Evolutionary conservation across 768 basidiomycete species (phyloP).

Genomic region (Kwoniella bestiolae): DNA sequence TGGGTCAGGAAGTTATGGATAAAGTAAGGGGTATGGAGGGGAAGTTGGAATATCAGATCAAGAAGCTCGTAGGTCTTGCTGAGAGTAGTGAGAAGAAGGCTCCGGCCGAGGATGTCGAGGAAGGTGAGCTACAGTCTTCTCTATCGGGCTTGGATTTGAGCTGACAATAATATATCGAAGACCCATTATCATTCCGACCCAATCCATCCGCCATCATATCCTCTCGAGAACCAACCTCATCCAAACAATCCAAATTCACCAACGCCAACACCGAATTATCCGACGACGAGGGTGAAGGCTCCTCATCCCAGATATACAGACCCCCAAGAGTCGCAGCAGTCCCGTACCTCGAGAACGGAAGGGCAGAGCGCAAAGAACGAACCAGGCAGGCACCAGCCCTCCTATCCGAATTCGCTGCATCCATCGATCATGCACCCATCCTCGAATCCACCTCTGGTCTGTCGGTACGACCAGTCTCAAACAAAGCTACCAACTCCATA

Average conservation of each 20-base stretch:
- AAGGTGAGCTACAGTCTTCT: conserved; percentile 63
- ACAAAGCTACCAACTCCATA: conserved; percentile 56
- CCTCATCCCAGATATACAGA: conserved; percentile 52
- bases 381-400: conserved; percentile 60
- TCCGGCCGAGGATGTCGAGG: conserved; percentile 60
- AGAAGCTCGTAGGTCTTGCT: conserved; percentile 82
- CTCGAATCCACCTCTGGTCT: conserved; percentile 58
- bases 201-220: conserved; percentile 75
- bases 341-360: conserved; percentile 70
- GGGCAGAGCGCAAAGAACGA: conserved; percentile 56
- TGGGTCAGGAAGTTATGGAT: conserved; percentile 81
- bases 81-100: conserved; percentile 60
- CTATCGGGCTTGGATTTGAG: background rate
- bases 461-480: conserved; percentile 50
- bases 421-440: conserved; percentile 53
- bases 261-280: conserved; percentile 18
- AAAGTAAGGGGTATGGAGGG: conserved; percentile 82
- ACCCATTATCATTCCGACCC: conserved; percentile 88
- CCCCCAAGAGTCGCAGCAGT: conserved; percentile 88
- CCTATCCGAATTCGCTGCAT: conserved; percentile 55
- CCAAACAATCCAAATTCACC: conserved; percentile 32
- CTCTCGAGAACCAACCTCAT: conserved; percentile 23
- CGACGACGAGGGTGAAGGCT: conserved; percentile 31
- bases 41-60: conserved; percentile 92
- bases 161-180: conserved; percentile 60